Percentiles rank a stretch among this genome's conserved stretches.
Conservation (phyloP, 495 filamentous ascomycete genomes). For the Glarea lozoyensis region DNA sequence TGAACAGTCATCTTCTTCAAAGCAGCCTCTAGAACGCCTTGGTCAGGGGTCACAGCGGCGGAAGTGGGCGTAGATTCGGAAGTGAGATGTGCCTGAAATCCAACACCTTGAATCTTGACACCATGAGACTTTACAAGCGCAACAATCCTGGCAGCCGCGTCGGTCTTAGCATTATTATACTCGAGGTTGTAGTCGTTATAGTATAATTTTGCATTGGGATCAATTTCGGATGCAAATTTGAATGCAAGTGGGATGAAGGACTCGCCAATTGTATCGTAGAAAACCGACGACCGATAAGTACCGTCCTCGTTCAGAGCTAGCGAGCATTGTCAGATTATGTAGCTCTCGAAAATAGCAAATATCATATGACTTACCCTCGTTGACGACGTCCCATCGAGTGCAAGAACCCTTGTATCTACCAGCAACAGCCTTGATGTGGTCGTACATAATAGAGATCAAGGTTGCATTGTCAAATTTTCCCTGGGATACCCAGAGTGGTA, state of each 20-base stretch:
- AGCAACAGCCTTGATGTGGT: constrained; percentile 40
- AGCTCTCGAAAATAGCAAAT: constrained; percentile 40
- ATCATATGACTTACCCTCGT: constrained; percentile 49
- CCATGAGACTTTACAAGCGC: constrained; percentile 41
- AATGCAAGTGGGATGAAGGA: constrained; percentile 43
- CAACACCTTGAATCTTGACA: constrained; percentile 53
- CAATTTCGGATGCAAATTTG: constrained; percentile 34
- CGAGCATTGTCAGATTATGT: not conserved
- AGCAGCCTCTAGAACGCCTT: not conserved
- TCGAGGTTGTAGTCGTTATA: constrained; percentile 64
- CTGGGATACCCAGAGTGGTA: constrained; percentile 38
- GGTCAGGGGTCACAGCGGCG: not conserved
- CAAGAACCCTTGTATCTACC: constrained; percentile 46
- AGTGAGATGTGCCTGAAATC: constrained; percentile 51
- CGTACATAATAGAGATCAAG: constrained; percentile 39
- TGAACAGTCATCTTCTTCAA: constrained; percentile 24
- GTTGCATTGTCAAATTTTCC: constrained; percentile 22
- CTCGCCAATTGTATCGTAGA: not conserved
- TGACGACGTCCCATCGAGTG: constrained; percentile 47
- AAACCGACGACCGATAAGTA: not conserved
- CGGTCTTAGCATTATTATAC: constrained; percentile 36
- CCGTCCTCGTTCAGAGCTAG: not conserved
- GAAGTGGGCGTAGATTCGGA: constrained; percentile 18
- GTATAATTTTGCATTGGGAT: constrained; percentile 52
- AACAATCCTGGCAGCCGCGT: constrained; percentile 33